These are phyloP conservation scores for Yamadazyma atmosphaerica DNA, from an alignment of 1,139 yeast genomes.

Conservation along the genomic window DNA sequence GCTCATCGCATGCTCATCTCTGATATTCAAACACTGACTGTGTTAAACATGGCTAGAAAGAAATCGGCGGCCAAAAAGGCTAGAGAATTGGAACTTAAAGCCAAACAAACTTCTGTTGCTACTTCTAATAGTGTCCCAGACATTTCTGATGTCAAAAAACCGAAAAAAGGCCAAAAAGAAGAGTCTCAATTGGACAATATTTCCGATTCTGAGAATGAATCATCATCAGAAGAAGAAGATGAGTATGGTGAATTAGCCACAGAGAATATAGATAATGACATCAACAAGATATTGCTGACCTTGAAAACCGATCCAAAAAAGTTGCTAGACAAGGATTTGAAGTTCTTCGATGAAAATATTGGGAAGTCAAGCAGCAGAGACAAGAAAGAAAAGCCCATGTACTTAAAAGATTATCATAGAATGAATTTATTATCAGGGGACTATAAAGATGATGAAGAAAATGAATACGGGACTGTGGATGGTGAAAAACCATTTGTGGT, in stretches of 20 bases:
- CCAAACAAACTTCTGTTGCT: too few species aligned
- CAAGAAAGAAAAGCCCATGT: constrained; percentile 74
- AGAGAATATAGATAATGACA: constrained; percentile 79
- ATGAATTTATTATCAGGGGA: constrained; percentile 69
- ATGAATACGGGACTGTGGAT: constrained; percentile 45
- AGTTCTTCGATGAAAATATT: constrained; percentile 71
- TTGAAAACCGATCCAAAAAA: constrained; percentile 64
- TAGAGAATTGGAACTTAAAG: constrained; percentile 45
- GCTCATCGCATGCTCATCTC: constrained; percentile 14
- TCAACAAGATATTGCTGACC: constrained; percentile 68
- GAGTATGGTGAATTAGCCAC: constrained; percentile 88
- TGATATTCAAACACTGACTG: background rate
- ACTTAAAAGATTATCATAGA: constrained; percentile 90
- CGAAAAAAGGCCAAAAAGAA: constrained; percentile 15
- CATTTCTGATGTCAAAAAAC: too few species aligned
- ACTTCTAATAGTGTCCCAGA: too few species aligned
- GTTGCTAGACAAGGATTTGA: constrained; percentile 63
- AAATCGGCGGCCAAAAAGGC: constrained; percentile 85
- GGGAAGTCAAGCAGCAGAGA: constrained; percentile 18
- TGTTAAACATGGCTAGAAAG: constrained; percentile 75
- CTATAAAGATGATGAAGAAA: constrained; percentile 47
- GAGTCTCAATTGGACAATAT: constrained; percentile 14
- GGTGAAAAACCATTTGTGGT: constrained; percentile 69
- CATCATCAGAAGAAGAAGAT: constrained; percentile 78
- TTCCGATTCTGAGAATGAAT: constrained; percentile 23